A percentile compares a stretch with the other conserved stretches of the same genome.
phyloP scores from a whole-genome alignment of 164 flowering plant genomes.

The Amborella trichopoda region DNA sequence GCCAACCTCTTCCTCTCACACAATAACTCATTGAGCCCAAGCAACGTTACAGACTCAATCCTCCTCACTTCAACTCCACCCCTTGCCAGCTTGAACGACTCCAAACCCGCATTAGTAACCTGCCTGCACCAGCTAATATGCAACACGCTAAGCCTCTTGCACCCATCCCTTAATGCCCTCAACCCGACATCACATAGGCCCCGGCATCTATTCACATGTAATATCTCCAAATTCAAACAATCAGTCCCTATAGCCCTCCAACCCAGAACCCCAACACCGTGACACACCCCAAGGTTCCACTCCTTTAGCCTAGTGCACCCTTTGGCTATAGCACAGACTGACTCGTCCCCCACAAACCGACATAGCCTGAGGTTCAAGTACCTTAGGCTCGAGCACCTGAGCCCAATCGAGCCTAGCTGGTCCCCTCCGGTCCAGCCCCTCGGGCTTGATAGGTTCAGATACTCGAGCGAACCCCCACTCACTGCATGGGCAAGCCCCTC shows the following conservation, averaged over 20 bases:
- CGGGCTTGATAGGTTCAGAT: slow-evolving; percentile 31
- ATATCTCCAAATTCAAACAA: slow-evolving; percentile 40
- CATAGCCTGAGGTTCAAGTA: slow-evolving; percentile 43
- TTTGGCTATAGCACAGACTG: slow-evolving; percentile 40
- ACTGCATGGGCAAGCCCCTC: slow-evolving; percentile 39
- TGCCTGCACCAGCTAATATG: slow-evolving; percentile 22
- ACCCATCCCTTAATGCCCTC: slow-evolving; percentile 47
- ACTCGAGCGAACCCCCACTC: slow-evolving; percentile 21
- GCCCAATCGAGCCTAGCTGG: slow-evolving; percentile 39
- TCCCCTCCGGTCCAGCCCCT: slow-evolving; percentile 21
- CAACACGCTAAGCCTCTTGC: slow-evolving; percentile 32
- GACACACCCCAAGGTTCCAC: slow-evolving; percentile 59
- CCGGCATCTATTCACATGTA: slow-evolving; percentile 58
- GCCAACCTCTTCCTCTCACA: too few species aligned
- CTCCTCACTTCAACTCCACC: slow-evolving; percentile 30
- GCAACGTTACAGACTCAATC: slow-evolving; percentile 28
- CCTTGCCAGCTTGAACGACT: slow-evolving; percentile 36
- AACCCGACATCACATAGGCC: slow-evolving; percentile 44
- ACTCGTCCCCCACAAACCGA: slow-evolving; percentile 33
- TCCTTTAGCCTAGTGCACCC: slow-evolving; percentile 57
- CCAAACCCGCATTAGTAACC: slow-evolving; percentile 22
- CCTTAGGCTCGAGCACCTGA: slow-evolving; percentile 35
- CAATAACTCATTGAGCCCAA: too few species aligned
- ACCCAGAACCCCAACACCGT: slow-evolving; percentile 32
- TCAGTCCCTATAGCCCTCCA: slow-evolving; percentile 49